These are phyloP conservation scores for Dendrothele bispora DNA, from an alignment of 768 basidiomycete species.

Conservation along the genomic window DNA sequence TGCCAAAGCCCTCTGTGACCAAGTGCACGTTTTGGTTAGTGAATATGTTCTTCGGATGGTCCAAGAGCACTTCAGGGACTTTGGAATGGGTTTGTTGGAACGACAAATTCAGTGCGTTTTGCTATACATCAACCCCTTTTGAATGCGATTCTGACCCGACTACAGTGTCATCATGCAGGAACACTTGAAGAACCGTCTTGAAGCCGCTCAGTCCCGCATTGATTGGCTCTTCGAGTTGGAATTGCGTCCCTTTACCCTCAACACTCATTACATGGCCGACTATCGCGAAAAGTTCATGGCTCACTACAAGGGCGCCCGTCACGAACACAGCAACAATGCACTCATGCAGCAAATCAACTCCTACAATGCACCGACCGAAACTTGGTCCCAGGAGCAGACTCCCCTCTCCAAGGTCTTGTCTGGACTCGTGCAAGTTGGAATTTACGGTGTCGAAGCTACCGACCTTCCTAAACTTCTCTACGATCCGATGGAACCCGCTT, in stretches of 20 bases:
- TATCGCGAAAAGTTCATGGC: too few relatives aligned
- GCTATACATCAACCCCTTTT: neutral
- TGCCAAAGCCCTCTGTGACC: constrained; percentile 41
- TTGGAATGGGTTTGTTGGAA: constrained; percentile 53
- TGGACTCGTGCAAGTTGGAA: constrained; percentile 36
- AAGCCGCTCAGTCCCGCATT: constrained; percentile 39
- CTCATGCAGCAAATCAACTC: too few relatives aligned
- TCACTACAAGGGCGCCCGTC: too few relatives aligned
- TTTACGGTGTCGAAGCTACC: constrained; percentile 33
- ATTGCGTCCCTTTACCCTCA: constrained; percentile 48
- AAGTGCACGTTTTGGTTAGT: constrained; percentile 35
- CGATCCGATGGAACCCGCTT: constrained; percentile 53
- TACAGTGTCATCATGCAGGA: constrained; percentile 50
- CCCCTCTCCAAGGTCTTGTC: constrained; percentile 28
- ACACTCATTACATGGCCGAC: constrained; percentile 48
- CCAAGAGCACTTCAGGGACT: constrained; percentile 45
- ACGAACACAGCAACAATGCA: too few relatives aligned
- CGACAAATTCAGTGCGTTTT: constrained; percentile 44
- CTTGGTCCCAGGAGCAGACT: too few relatives aligned
- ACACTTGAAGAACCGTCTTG: constrained; percentile 46
- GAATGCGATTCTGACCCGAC: too few relatives aligned
- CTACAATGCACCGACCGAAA: too few relatives aligned
- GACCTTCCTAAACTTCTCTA: constrained; percentile 51
- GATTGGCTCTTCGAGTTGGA: constrained; percentile 53
- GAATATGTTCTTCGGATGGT: constrained; percentile 44